Conservation (phyloP, 1,139 yeast species). For the Kodamaea fungicola region DNA sequence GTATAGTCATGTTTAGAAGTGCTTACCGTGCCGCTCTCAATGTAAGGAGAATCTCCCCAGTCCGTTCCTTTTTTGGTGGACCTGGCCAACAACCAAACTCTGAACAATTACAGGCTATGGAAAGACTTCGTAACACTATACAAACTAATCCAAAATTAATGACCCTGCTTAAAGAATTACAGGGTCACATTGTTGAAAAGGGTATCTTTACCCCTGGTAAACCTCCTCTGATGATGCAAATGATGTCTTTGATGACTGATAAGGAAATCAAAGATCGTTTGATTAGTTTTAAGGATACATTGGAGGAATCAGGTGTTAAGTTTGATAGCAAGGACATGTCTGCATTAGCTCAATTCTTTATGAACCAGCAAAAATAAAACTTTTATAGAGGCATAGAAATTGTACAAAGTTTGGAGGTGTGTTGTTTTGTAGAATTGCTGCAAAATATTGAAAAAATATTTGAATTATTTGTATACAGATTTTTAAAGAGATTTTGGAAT, state of each 20-base stretch:
- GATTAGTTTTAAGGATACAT: constrained; percentile 26
- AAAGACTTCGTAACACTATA: constrained; percentile 13
- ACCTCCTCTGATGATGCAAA: constrained; percentile 34
- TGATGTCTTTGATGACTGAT: constrained; percentile 38
- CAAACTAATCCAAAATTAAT: constrained; percentile 25
- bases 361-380: constrained; percentile 11
- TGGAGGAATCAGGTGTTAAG: constrained; percentile 31
- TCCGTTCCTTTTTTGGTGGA: constrained; percentile 8
- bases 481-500: too few relatives aligned
- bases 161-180: constrained; percentile 29
- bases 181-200: constrained; percentile 27
- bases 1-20: not conserved
- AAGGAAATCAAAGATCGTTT: constrained; percentile 33
- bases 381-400: too few relatives aligned
- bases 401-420: too few relatives aligned
- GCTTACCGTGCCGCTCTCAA: not conserved
- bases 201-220: constrained; percentile 30
- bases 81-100: constrained; percentile 5
- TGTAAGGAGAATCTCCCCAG: constrained; percentile 2
- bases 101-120: constrained; percentile 13
- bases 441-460: too few relatives aligned
- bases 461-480: too few relatives aligned
- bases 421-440: too few relatives aligned
- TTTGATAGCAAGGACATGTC: constrained; percentile 34
- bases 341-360: constrained; percentile 21